Base-by-base conservation (phyloP, 2,329 filamentous ascomycete genomes). In the Pleomassaria siparia region DNA sequence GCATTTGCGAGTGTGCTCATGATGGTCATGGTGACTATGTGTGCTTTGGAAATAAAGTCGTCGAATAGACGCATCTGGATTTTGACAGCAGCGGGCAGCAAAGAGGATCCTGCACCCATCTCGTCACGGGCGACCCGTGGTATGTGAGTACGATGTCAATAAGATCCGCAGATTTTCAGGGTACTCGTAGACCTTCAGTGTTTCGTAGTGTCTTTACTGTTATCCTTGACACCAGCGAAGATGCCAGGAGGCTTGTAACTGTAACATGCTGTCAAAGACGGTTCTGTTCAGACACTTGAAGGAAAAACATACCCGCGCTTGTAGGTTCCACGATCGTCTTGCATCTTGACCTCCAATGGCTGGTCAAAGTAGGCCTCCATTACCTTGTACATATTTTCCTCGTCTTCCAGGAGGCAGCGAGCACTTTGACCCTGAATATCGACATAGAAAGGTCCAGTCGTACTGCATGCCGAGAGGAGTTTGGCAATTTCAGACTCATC, bases 361-460 rank as follows among this genome's bases (percentile, higher is more conserved):
- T 46, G 43, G 15, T 37, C 40, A 21, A 50, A 50, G 24, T 46
- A 50, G 12, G 46, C 21, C 29, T 78, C 4, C 56, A 79, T 1
- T 71, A 76, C 41, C 73, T 26, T 21, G 13, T 29, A 21, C 28
- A 43, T 33, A 8, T 30, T 21, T 26, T 33, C 40, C 25, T 25
- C 28, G 9, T 43, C 11, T 18, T 21, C 21, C n/a, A 13, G 18
- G 6, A 43, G 40, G 11, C 15, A 16, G 16, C 13, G 13, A 43
- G 28, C 28, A 18, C 40, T 43, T 13, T 13, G 11, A 10, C 40
- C 29, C 13, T 13, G 11, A 6, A 43, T 18, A 18, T 43, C 28
- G n/a, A 43, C 22, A 32, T 43, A 43, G 25, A 43, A 43, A 18
- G 32, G 32, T 8, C 40, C 40, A 21, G n/a, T 13, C 6, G 28